phyloP scores from a whole-genome alignment of 2,329 filamentous ascomycete genomes.

The Fusarium papillatum region DNA sequence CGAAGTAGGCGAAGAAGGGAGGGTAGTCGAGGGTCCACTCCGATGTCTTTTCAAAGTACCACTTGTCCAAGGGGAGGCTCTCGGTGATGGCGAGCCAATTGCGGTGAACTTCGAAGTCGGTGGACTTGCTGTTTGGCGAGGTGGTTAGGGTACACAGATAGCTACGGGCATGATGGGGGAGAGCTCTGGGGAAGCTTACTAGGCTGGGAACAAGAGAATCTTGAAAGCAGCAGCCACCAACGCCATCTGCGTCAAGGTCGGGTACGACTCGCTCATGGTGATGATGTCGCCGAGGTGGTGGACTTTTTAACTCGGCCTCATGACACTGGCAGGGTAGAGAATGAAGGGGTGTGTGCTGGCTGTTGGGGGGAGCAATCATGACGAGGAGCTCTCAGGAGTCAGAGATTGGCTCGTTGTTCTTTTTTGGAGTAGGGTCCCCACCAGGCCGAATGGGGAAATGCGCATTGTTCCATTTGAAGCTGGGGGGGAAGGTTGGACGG shows the following conservation, averaged over 20 bases:
- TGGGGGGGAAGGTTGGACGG: not conserved
- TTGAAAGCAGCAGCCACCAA: conserved; percentile 91
- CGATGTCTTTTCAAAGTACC: conserved; percentile 98
- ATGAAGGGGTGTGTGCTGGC: not conserved
- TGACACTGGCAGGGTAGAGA: conserved; percentile 33
- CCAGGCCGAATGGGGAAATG: conserved; percentile 20
- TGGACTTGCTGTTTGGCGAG: conserved; percentile 82
- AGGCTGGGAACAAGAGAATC: conserved; percentile 91
- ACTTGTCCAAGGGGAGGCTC: conserved; percentile 87
- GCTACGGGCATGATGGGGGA: not conserved
- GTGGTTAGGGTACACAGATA: conserved; percentile 10
- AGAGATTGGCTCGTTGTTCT: conserved; percentile 38
- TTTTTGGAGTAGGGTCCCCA: conserved; percentile 15
- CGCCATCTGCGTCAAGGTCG: conserved; percentile 90
- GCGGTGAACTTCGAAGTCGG: conserved; percentile 98
- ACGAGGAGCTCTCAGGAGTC: conserved; percentile 21
- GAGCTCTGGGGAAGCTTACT: conserved; percentile 71
- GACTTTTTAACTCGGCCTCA: conserved; percentile 32
- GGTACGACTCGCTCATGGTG: conserved; percentile 84
- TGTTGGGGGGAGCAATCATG: conserved; percentile 27
- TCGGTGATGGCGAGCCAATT: conserved; percentile 99
- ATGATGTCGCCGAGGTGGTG: conserved; percentile 26
- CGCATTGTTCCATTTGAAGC: not conserved
- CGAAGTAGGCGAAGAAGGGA: conserved; percentile 97
- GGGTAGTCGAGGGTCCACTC: conserved; percentile 99